Evolutionary conservation across 2,329 filamentous ascomycete species (phyloP).

Genomic region (Diaporthe sp.): DNA sequence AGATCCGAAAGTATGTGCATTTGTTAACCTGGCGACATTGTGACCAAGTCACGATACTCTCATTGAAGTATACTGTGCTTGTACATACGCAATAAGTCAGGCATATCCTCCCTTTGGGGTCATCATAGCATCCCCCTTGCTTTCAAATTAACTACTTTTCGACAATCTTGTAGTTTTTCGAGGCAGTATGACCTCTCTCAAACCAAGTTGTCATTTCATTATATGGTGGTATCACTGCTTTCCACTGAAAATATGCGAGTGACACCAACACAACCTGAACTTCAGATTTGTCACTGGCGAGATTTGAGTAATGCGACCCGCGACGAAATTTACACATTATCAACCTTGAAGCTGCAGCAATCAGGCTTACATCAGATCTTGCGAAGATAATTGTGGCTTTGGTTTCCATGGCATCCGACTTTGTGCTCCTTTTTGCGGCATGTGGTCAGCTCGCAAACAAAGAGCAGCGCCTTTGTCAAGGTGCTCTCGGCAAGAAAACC

Average conservation of each 20-base stretch:
- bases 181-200: background rate
- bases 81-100: background rate
- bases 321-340: background rate
- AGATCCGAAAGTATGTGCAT: background rate
- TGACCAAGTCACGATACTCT: too few species aligned
- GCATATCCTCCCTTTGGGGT: background rate
- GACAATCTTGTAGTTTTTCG: too few species aligned
- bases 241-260: too few species aligned
- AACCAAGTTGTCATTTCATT: background rate
- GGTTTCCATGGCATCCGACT: background rate
- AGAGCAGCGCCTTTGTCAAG: background rate
- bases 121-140: too few species aligned
- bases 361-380: background rate
- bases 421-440: background rate
- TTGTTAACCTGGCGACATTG: background rate
- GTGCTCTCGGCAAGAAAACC: background rate
- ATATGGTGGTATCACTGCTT: background rate
- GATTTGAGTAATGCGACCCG: too few species aligned
- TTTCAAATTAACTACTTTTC: too few species aligned
- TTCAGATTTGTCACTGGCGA: background rate
- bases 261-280: rapidly evolving
- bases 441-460: background rate
- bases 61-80: background rate
- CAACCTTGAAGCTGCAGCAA: background rate
- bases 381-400: background rate